A percentile compares a stretch with the other conserved stretches of the same genome.
Conservation (phyloP, 2,329 filamentous ascomycete species). For the Cyclaneusma minus region DNA sequence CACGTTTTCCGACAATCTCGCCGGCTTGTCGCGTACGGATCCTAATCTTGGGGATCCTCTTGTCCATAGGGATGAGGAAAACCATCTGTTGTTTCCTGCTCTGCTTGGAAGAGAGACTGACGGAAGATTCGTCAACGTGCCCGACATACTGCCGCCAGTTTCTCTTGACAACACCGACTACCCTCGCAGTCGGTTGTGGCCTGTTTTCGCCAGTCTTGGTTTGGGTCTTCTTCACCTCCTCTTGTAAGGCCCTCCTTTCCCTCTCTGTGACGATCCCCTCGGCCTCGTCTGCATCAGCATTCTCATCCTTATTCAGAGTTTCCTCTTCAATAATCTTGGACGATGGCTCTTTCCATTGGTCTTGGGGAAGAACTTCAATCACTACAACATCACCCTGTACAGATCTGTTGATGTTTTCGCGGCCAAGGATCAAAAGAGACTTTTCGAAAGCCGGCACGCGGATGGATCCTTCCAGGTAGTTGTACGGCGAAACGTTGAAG, state of each 20-base stretch:
- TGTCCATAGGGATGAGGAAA: conserved; percentile 96
- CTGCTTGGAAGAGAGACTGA: conserved; percentile 55
- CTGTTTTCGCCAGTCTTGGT: conserved; percentile 59
- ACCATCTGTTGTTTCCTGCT: conserved; percentile 81
- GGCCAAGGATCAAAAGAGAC: conserved; percentile 70
- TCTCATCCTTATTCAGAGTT: conserved; percentile 79
- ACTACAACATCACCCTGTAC: conserved; percentile 88
- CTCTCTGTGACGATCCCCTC: conserved; percentile 72
- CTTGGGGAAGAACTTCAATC: conserved; percentile 80
- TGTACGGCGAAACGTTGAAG: conserved; percentile 95
- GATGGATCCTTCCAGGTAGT: conserved; percentile 89
- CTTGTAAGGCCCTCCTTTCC: conserved; percentile 74
- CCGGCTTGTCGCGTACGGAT: conserved; percentile 81
- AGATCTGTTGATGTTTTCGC: conserved; percentile 91
- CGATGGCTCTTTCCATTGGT: conserved; percentile 94
- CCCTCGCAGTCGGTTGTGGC: conserved; percentile 77
- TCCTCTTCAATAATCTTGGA: conserved; percentile 95
- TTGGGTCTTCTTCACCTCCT: conserved; percentile 79
- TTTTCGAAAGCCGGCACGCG: conserved; percentile 84
- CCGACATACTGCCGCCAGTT: conserved; percentile 98
- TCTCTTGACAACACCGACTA: conserved; percentile 83
- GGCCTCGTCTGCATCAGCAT: conserved; percentile 68
- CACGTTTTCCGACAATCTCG: conserved; percentile 78
- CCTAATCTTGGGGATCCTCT: conserved; percentile 89
- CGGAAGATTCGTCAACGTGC: conserved; percentile 78